These are phyloP conservation scores for Penicillium sp. DNA, from an alignment of 2,329 filamentous ascomycete species.

Conservation along the genomic window DNA sequence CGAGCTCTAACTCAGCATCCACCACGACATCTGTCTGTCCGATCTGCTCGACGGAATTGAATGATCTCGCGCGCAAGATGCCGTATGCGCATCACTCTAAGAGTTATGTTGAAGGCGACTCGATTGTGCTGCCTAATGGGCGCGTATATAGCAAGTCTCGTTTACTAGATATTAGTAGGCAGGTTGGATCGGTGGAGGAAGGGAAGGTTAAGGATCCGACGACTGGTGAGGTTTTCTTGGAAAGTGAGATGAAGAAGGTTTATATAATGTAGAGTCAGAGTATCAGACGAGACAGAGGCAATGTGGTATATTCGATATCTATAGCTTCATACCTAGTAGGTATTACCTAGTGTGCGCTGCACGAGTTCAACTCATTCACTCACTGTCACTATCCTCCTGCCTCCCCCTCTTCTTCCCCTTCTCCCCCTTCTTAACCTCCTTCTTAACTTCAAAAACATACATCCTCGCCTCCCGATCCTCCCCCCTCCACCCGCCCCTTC, in stretches of 20 bases:
- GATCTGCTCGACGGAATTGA: slow-evolving; percentile 94
- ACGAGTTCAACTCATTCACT: too few relatives aligned
- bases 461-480: slow-evolving; percentile 52
- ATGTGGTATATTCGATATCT: too few relatives aligned
- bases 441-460: slow-evolving; percentile 51
- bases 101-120: slow-evolving; percentile 86
- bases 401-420: slow-evolving; percentile 31
- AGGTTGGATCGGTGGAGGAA: slow-evolving; percentile 67
- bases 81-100: slow-evolving; percentile 96
- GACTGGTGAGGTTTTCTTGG: slow-evolving; percentile 69
- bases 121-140: slow-evolving; percentile 84
- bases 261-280: slow-evolving; percentile 71
- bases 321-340: too few relatives aligned
- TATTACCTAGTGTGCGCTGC: too few relatives aligned
- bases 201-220: slow-evolving; percentile 77
- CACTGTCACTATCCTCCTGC: slow-evolving; percentile 40
- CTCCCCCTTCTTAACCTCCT: slow-evolving; percentile 30
- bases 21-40: slow-evolving; percentile 81
- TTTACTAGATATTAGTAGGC: slow-evolving; percentile 76
- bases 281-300: too few relatives aligned
- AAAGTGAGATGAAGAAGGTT: slow-evolving; percentile 76
- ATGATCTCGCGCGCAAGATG: slow-evolving; percentile 83
- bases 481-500: slow-evolving; percentile 51
- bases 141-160: slow-evolving; percentile 79
- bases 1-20: slow-evolving; percentile 55